Base-by-base conservation (phyloP, 495 filamentous ascomycete species). In the Penicillium waksmanii region DNA sequence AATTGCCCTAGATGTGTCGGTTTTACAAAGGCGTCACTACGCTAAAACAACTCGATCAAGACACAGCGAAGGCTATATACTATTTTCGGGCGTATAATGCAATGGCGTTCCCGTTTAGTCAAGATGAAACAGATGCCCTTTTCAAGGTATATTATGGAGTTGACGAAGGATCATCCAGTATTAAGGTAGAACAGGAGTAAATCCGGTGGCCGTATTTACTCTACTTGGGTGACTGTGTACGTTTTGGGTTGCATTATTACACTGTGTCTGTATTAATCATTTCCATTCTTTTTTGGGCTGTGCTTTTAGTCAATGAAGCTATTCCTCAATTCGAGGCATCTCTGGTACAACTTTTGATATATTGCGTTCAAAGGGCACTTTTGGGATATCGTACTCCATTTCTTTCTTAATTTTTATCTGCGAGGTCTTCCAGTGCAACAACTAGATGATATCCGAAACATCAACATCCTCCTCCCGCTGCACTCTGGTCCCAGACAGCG, bases 401-500 rank as follows among this genome's bases (percentile, higher is more conserved):
- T 4, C 36, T 1, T 38, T 38, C 15, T 38, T 3, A 13, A 12
- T 38, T 38, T 38, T 38, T n/a, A 31, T 9, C 8, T 31, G 27
- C 27, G 8, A 31, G 27, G 27, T 31, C 27, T 31, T 31, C 27
- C 12, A 38, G 9, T 13, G 36, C 36, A n/a, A 12, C 36, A 4
- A 38, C 36, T 38, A 38, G 27, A 64, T n/a, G 0, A 66, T 40
- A 27, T 61, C 36, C n/a, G 57, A 53, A 17, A 63, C n/a, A 64
- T 70, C 56, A n/a, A 70, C 51, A 48, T 67, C 65, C 19, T 56
- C 52, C 44, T 63, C 44, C 52, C 47, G 55, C 23, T 52, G 43
- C n/a, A 70, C 11, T 21, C 55, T 48, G 0, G 54, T 42, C 13
- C 67, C 67, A 9, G 67, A 65, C 52, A 27, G 62, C 18, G 67